Evolutionary conservation across 257 asterid genomes (phyloP).

Genomic region (Primulina huaijiensis): DNA sequence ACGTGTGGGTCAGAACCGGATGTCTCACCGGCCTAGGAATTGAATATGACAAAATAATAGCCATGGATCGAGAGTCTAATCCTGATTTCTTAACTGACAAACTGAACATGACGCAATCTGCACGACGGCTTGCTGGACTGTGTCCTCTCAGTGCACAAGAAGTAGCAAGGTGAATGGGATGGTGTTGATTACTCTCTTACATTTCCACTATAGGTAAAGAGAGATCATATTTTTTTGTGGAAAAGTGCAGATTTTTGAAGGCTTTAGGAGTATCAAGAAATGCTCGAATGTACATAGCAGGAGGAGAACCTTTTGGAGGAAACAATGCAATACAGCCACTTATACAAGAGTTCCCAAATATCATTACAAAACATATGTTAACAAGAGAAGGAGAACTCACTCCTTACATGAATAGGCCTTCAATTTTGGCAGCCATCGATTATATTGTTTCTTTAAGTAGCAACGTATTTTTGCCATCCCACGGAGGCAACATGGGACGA

Average conservation of each 20-base stretch:
- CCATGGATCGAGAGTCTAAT: slow-evolving; percentile 38
- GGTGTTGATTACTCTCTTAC: background rate
- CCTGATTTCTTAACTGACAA: slow-evolving; percentile 54
- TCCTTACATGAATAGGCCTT: slow-evolving; percentile 47
- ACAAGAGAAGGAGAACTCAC: slow-evolving; percentile 51
- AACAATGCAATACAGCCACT: slow-evolving; percentile 42
- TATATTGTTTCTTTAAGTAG: slow-evolving; percentile 59
- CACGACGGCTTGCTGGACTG: slow-evolving; percentile 51
- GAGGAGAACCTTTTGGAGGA: slow-evolving; percentile 71
- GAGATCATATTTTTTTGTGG: background rate
- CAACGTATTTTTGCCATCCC: slow-evolving; percentile 58
- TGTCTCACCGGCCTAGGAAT: slow-evolving; percentile 50
- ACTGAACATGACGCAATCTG: slow-evolving; percentile 40
- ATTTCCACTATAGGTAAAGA: background rate
- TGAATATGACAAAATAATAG: slow-evolving; percentile 35
- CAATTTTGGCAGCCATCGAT: slow-evolving; percentile 59
- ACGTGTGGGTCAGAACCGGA: slow-evolving; percentile 64
- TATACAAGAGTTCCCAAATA: slow-evolving; percentile 45
- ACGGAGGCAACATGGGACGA: slow-evolving; percentile 68
- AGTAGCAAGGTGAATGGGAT: slow-evolving; percentile 35
- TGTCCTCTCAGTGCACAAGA: slow-evolving; percentile 61
- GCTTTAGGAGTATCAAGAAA: slow-evolving; percentile 45
- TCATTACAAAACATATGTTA: slow-evolving; percentile 40
- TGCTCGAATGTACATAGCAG: slow-evolving; percentile 47
- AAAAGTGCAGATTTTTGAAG: slow-evolving; percentile 39